Conservation (phyloP, 2,329 filamentous ascomycete species). For the Herpotrichia juniperi region DNA sequence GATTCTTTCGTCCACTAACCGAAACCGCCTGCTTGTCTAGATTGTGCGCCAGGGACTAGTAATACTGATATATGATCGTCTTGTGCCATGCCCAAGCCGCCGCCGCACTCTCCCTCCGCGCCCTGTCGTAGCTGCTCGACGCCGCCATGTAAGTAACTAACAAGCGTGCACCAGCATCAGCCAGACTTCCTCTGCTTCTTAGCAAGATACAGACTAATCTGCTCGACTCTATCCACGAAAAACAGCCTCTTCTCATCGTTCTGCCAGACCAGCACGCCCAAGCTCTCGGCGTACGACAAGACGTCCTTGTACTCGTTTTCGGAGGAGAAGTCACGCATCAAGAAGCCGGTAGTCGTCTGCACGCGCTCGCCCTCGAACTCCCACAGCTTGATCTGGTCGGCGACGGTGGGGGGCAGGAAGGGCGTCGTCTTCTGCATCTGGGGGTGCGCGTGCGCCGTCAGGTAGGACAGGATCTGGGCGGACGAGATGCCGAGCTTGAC, state of each 20-base stretch:
- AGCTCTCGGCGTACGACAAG: slow-evolving; percentile 79
- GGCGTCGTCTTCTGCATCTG: slow-evolving; percentile 82
- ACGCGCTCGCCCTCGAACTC: slow-evolving; percentile 97
- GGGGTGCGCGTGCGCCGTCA: slow-evolving; percentile 90
- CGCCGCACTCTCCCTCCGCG: no score
- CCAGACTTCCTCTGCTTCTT: slow-evolving; percentile 35
- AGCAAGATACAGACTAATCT: slow-evolving; percentile 81
- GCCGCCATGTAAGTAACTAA: no score
- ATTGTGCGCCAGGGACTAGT: no score
- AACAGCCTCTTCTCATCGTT: slow-evolving; percentile 82
- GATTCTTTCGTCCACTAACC: no score
- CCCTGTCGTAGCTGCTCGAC: no score
- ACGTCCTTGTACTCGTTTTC: slow-evolving; percentile 73
- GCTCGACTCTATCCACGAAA: slow-evolving; percentile 90
- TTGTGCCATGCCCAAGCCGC: no score
- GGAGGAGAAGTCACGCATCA: slow-evolving; percentile 87
- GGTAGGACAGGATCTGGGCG: slow-evolving; percentile 93
- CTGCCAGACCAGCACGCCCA: slow-evolving; percentile 88
- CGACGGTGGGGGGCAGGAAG: slow-evolving; percentile 89
- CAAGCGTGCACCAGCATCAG: not conserved
- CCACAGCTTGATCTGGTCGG: slow-evolving; percentile 97
- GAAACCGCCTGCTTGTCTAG: no score
- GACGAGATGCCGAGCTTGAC: slow-evolving; percentile 91
- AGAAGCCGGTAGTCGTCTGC: slow-evolving; percentile 79
- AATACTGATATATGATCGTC: no score